Conservation (phyloP, 2,329 filamentous ascomycete species). For the Botrytis paeoniae region DNA sequence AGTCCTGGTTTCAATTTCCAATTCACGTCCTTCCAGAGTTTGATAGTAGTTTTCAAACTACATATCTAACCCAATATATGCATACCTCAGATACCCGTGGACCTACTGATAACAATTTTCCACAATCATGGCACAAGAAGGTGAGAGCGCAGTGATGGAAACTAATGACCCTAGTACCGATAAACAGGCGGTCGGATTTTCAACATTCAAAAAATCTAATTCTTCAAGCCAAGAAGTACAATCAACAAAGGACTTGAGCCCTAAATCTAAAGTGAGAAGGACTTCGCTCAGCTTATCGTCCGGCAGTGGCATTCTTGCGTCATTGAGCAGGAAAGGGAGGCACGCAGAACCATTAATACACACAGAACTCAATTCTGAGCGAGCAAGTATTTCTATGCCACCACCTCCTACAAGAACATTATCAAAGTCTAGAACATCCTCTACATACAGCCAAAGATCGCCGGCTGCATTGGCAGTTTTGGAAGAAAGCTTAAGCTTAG, state of each 20-base stretch:
- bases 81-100: not conserved
- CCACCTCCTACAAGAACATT: constrained; percentile 48
- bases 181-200: constrained; percentile 16
- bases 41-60: not conserved
- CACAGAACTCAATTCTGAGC: constrained; percentile 54
- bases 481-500: constrained; percentile 34
- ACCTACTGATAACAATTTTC: not conserved
- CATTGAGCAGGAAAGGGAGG: constrained; percentile 50
- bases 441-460: constrained; percentile 40
- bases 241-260: constrained; percentile 1
- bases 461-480: constrained; percentile 40
- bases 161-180: constrained; percentile 31
- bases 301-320: constrained; percentile 39
- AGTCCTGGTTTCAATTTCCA: not conserved
- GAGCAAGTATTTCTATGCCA: constrained; percentile 63
- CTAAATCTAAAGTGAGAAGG: constrained; percentile 5
- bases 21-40: not conserved
- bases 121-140: constrained; percentile 21
- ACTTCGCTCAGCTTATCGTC: constrained; percentile 46
- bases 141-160: constrained; percentile 18
- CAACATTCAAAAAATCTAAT: constrained; percentile 18
- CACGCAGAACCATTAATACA: constrained; percentile 56
- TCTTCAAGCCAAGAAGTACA: constrained; percentile 1
- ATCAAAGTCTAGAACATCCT: constrained; percentile 40
- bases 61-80: not conserved